Base-by-base conservation (phyloP, 2,329 filamentous ascomycete genomes). In the Clarireedia homoeocarpa region DNA sequence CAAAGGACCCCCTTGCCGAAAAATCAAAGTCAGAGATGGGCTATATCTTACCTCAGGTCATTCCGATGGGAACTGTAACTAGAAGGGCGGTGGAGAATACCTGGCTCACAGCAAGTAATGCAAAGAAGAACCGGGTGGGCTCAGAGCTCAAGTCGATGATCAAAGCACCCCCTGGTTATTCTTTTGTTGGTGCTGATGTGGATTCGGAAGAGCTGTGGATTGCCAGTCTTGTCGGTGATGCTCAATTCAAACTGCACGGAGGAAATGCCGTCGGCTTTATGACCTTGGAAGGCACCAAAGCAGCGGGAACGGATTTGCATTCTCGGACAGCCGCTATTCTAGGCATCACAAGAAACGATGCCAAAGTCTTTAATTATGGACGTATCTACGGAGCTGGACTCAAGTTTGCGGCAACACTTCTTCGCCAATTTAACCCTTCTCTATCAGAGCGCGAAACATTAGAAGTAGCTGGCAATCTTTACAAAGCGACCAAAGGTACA, bases 191-290 rank as follows among this genome's bases (percentile, higher is more conserved):
- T 27, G 94, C 95, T 4, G 94, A 99, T 72, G 94, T 99, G 4
- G 94, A 99, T 69, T 96, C 91, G 2, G 86, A 99, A 70, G 94
- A 99, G 71, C 79, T 99, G 6, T 99, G 95, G 94, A 99, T 99
- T 66, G 95, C 94, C 3, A 96, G 90, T 70, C 78, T 99, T 1
- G 83, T 99, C 2, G 94, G 94, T 24, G 94, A 99, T 70, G 89
- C 94, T 3, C 91, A 91, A 24, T 99, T 99, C 74, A 87, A 90
- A 67, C 77, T 99, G 1, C 94, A 99, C 64, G 95, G 94, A 44
- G 95, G 94, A 53, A 97, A 96, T 68, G 94, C 95, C 1, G 89
- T 99, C 57, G 94, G 95, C 0, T 99, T 99, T 75, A 99, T 99
- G 95, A 99, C 94, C 0, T 77, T 99, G 1, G 95, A 99, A 73